Evolutionary conservation across 2,329 filamentous ascomycete species (phyloP), one percentile per base, ranked within the genome.

Genomic region (Pseudogymnoascus sp.): DNA sequence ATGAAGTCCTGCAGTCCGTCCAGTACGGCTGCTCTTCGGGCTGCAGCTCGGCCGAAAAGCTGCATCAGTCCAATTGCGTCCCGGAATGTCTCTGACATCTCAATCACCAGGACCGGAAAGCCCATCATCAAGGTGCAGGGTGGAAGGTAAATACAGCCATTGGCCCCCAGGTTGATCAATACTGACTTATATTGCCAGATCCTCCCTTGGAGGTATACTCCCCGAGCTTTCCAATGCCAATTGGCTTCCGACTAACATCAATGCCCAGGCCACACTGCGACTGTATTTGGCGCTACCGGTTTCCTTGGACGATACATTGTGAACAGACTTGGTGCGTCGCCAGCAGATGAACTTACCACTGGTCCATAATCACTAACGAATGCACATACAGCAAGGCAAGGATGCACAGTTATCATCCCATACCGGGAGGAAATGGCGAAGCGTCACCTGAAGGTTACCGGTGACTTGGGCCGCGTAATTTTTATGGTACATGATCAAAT

Each of bases 351-450:
- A 63, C 60, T 16, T 57, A 39, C 28, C 25, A 13, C 10, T 25
- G 39, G 10, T 54, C 36, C 3, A 16, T 36, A 28, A 36, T 61
- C 64, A 68, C 70, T 73, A 63, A 74, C 68, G 54, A 54, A 48
- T 62, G 64, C 68, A 68, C 60, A 60, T 71, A 73, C 73, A 96
- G 93, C 95, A 71, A 88, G 90, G 68, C 87, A 92, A 79, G 95
- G 95, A 87, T 96, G 92, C 78, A 96, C 90, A 41, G 95, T 99
- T 43, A 86, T 99, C 66, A 79, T 98, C 66, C 95, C 95, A 61
- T 99, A 86, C 83, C 89, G 95, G 54, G 95, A 99, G 81, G 95
- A 98, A 79, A 98, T 97, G 93, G 83, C 89, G 71, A 98, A 98
- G 84, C 89, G 95, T 71, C 93, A 98, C 80, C 82, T 99, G 74